phyloP scores from a whole-genome alignment of 352 stramenopile species.

The Phytophthora palmivora region DNA sequence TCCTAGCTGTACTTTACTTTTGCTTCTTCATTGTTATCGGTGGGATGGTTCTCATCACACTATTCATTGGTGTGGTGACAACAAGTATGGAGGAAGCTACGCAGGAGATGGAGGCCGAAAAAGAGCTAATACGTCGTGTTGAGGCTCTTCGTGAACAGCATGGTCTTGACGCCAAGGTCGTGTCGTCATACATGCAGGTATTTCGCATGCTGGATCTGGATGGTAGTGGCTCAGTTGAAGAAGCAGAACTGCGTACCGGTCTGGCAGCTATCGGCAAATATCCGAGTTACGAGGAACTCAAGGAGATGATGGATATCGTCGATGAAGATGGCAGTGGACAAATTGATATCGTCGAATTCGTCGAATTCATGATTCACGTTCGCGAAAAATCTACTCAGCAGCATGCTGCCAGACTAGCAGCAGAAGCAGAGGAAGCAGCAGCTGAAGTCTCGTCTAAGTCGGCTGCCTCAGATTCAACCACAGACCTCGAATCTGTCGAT shows the following conservation, averaged over 20 bases:
- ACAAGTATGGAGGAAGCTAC: slow-evolving; percentile 92
- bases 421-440: slow-evolving; percentile 15
- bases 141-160: slow-evolving; percentile 67
- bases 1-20: slow-evolving; percentile 82
- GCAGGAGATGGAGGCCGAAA: slow-evolving; percentile 84
- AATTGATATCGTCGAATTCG: slow-evolving; percentile 89
- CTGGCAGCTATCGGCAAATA: slow-evolving; percentile 85
- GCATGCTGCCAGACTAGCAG: slow-evolving; percentile 33
- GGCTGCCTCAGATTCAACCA: neutral
- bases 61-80: slow-evolving; percentile 93
- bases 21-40: slow-evolving; percentile 84
- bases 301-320: slow-evolving; percentile 88
- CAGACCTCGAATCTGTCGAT: neutral
- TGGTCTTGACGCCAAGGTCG: slow-evolving; percentile 48
- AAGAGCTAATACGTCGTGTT: slow-evolving; percentile 67
- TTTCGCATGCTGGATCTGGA: slow-evolving; percentile 88
- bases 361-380: slow-evolving; percentile 88
- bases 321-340: slow-evolving; percentile 87
- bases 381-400: slow-evolving; percentile 73
- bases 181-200: slow-evolving; percentile 83
- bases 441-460: neutral
- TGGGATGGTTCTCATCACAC: slow-evolving; percentile 89
- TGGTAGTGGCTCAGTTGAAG: slow-evolving; percentile 83
- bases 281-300: slow-evolving; percentile 80
- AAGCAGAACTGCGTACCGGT: slow-evolving; percentile 83